Evolutionary conservation across 2,329 filamentous ascomycete genomes (phyloP), one percentile per base, ranked within the genome.

Genomic region (Lomentospora prolificans): DNA sequence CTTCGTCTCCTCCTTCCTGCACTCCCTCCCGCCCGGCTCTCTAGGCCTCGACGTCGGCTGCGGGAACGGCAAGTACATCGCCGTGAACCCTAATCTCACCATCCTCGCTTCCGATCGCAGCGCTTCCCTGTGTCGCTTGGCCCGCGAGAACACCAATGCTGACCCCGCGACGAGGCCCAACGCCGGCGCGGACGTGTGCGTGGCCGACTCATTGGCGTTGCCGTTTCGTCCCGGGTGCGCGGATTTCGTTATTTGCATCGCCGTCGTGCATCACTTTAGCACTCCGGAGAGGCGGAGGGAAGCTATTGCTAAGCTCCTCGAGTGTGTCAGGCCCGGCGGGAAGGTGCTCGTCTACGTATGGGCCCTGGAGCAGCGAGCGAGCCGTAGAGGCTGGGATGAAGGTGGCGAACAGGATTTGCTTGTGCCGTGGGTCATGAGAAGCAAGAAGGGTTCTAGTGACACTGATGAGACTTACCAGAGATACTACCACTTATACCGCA

Each of bases 31-130:
- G 0, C 72, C 83, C 10, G 92, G 91, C 25, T 80, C 88, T 52
- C 72, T 97, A 56, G 94, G 94, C 8, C 77, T 96, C 30, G 94
- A 99, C 70, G 78, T 97, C 57, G 94, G 94, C 58, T 97, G 94
- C 71, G 94, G 94, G 58, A 99, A 99, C 72, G 94, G 94, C 62
- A 97, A 97, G 76, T 96, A 97, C 69, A 75, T 97, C 58, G 75
- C 80, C 58, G 87, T 95, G 57, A 95, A 95, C 70, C 78, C 77
- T 22, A 72, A 81, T 63, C 72, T 96, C 25, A 89, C 85, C 70
- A 86, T 95, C 57, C 67, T 95, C 57, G 90, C 82, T 50, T 89
- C 85, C 51, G 90, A 95, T 72, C 80, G 88, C 74, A 95, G 82
- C 63, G 76, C 74, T 24, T 72, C 76, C 57, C 76, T 84, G 31